These are phyloP conservation scores for Isabelozyma gotoi DNA, from an alignment of 805 yeast genomes.

Conservation along the genomic window DNA sequence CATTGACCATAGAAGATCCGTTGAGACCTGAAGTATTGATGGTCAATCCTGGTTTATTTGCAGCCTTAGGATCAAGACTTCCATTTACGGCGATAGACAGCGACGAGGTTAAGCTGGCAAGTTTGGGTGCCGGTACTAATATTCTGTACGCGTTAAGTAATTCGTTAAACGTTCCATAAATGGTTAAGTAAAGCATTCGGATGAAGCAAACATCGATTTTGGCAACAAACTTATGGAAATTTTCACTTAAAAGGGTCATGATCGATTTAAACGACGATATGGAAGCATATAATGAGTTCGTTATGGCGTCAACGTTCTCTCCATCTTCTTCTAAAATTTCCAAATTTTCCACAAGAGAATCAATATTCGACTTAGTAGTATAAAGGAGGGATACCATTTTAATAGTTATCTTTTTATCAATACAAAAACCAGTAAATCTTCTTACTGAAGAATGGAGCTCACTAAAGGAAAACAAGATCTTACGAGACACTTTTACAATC, in stretches of 20 bases:
- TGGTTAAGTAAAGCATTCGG: constrained; percentile 59
- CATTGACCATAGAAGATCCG: constrained; percentile 10
- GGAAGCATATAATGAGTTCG: constrained; percentile 30
- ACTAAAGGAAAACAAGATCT: constrained; percentile 59
- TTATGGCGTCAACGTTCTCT: constrained; percentile 27
- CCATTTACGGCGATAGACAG: constrained; percentile 3
- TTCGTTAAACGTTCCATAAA: constrained; percentile 65
- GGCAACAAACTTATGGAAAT: constrained; percentile 48
- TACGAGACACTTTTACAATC: constrained; percentile 52
- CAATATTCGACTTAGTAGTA: constrained; percentile 54
- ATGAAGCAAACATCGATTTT: constrained; percentile 64
- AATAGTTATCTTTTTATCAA: constrained; percentile 52
- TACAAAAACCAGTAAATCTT: constrained; percentile 56
- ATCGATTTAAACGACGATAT: constrained; percentile 52
- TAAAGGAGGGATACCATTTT: constrained; percentile 53
- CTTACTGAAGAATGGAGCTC: constrained; percentile 63
- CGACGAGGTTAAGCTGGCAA: background rate
- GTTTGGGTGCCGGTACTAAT: constrained; percentile 23
- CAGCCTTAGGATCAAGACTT: constrained; percentile 6
- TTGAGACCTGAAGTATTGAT: constrained; percentile 2
- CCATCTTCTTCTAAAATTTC: constrained; percentile 48
- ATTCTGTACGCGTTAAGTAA: constrained; percentile 63
- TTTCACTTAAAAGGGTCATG: constrained; percentile 46
- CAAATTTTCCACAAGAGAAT: constrained; percentile 54
- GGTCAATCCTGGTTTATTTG: constrained; percentile 3